Evolutionary conservation across 2,329 filamentous ascomycete genomes (phyloP).

Genomic region (Pseudogymnoascus sp.): DNA sequence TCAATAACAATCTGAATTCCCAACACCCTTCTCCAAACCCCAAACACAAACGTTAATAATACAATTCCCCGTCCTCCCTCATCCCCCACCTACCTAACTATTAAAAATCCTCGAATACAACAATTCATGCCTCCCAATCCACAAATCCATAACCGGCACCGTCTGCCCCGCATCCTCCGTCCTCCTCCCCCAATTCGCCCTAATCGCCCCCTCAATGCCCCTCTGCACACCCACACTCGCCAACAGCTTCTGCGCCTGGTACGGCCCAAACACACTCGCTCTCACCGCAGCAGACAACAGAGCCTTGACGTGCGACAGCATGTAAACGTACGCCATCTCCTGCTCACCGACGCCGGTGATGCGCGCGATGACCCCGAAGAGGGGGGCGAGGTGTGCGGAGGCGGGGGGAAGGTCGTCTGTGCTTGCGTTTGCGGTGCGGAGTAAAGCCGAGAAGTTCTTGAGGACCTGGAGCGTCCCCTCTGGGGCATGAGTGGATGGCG

Average conservation of each 20-base stretch:
- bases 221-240: conserved; percentile 52
- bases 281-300: conserved; percentile 70
- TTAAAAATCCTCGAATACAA: conserved; percentile 84
- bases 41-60: neutral
- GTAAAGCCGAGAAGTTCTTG: conserved; percentile 23
- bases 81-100: conserved; percentile 45
- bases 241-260: conserved; percentile 68
- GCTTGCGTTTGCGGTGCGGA: conserved; percentile 18
- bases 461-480: conserved; percentile 20
- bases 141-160: conserved; percentile 72
- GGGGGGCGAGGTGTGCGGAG: conserved; percentile 61
- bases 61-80: neutral
- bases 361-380: conserved; percentile 60
- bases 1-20: neutral
- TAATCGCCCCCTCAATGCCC: conserved; percentile 51
- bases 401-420: conserved; percentile 33
- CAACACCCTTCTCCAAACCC: neutral
- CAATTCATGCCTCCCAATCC: conserved; percentile 75
- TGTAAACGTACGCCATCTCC: conserved; percentile 66
- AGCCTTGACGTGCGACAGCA: conserved; percentile 70
- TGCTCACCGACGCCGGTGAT: conserved; percentile 53
- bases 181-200: conserved; percentile 49
- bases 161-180: conserved; percentile 66
- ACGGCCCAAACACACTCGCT: conserved; percentile 72
- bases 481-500: conserved; percentile 19